Evolutionary conservation across 345 rosid species (phyloP).

Genomic region (Ricinus communis): DNA sequence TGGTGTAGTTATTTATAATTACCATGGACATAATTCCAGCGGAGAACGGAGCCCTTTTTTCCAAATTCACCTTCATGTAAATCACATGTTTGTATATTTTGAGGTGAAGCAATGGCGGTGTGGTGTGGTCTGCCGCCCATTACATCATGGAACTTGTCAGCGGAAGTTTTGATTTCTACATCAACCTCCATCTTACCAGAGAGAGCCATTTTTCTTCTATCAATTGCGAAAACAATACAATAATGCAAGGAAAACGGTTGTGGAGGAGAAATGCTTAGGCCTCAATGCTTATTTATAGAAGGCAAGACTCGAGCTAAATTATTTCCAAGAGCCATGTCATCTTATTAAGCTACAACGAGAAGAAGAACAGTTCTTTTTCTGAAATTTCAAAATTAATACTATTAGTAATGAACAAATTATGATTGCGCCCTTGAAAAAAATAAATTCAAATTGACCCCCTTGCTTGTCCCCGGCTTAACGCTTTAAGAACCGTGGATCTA

Average conservation of each 20-base stretch:
- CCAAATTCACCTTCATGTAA: constrained; percentile 17
- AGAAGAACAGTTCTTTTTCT: no score
- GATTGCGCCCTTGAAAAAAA: no score
- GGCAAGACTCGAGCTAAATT: no score
- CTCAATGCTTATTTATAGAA: constrained; percentile 19
- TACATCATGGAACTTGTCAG: constrained; percentile 32
- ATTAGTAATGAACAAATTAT: no score
- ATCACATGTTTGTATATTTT: not conserved
- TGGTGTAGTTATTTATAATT: not conserved
- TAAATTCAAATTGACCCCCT: no score
- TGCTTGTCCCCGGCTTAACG: no score
- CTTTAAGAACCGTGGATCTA: no score
- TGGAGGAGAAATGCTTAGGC: constrained; percentile 18
- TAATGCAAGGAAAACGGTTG: constrained; percentile 19
- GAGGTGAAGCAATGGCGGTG: not conserved
- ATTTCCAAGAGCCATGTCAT: no score
- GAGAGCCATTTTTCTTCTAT: constrained; percentile 16
- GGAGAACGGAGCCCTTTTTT: not conserved
- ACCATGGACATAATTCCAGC: constrained; percentile 13
- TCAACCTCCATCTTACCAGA: constrained; percentile 37
- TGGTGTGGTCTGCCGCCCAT: constrained; percentile 16
- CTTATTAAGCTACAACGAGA: no score
- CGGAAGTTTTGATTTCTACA: constrained; percentile 35
- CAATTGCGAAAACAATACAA: not conserved
- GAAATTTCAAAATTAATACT: no score